Evolutionary conservation across 2,329 filamentous ascomycete genomes (phyloP).

Genomic region (Scolecobasidium constrictum): DNA sequence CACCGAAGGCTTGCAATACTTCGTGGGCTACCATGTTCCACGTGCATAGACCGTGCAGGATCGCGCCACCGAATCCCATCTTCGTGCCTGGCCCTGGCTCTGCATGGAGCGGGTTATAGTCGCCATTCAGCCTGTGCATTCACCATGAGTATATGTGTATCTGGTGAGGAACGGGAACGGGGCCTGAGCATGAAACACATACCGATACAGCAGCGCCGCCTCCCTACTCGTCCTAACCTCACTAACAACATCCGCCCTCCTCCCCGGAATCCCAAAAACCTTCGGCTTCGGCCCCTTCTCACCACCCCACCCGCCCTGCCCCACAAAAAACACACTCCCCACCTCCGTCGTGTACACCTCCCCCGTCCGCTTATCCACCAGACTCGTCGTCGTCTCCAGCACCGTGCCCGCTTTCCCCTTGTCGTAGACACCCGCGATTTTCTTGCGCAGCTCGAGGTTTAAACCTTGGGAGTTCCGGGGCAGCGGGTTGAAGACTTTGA

Average conservation of each 20-base stretch:
- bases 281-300: conserved; percentile 76
- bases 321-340: conserved; percentile 68
- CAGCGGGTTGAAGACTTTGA: conserved; percentile 66
- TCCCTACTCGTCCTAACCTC: too few species aligned
- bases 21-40: conserved; percentile 76
- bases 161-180: too few species aligned
- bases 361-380: conserved; percentile 58
- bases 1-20: conserved; percentile 62
- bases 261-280: too few species aligned
- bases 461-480: conserved; percentile 60
- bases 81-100: conserved; percentile 73
- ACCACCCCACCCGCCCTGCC: conserved; percentile 74
- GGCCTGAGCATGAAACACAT: too few species aligned
- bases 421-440: conserved; percentile 78
- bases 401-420: conserved; percentile 82
- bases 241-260: too few species aligned
- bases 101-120: conserved; percentile 89
- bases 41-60: conserved; percentile 81
- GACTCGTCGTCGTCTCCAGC: conserved; percentile 64
- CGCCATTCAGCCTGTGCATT: conserved; percentile 61
- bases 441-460: conserved; percentile 65
- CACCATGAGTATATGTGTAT: not conserved
- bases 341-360: conserved; percentile 62
- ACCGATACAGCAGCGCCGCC: too few species aligned
- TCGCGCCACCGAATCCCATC: conserved; percentile 85